Evolutionary conservation across 2,329 filamentous ascomycete species (phyloP).

Genomic region (Huntiella bhutanensis): DNA sequence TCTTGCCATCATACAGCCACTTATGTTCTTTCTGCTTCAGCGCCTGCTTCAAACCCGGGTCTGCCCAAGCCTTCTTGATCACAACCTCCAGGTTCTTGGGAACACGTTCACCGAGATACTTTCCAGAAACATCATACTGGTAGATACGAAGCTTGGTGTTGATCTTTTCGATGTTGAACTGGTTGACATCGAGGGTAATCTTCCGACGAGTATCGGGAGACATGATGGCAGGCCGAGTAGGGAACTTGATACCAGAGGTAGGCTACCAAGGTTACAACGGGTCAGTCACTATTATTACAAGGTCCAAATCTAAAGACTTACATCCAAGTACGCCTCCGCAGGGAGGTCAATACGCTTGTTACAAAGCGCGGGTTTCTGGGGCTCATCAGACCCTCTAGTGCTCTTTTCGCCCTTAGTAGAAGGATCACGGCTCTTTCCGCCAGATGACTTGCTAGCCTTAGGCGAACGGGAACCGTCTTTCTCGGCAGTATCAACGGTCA

Average conservation of each 20-base stretch:
- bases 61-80: constrained; percentile 60
- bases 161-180: constrained; percentile 47
- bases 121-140: constrained; percentile 51
- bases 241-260: constrained; percentile 6
- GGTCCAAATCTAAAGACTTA: constrained; percentile 14
- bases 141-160: constrained; percentile 42
- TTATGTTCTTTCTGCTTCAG: constrained; percentile 26
- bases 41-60: constrained; percentile 34
- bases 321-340: constrained; percentile 32
- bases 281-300: neutral
- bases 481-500: too few relatives aligned
- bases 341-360: constrained; percentile 37
- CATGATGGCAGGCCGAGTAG: constrained; percentile 36
- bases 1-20: constrained; percentile 69
- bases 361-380: constrained; percentile 16
- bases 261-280: neutral
- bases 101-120: constrained; percentile 6
- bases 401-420: too few relatives aligned
- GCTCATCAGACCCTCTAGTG: too few relatives aligned
- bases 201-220: constrained; percentile 28
- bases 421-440: too few relatives aligned
- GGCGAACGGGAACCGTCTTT: too few relatives aligned
- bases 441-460: too few relatives aligned
- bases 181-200: constrained; percentile 46
- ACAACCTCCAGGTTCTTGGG: constrained; percentile 27